phyloP scores from a whole-genome alignment of 371 early-diverging fungal genomes.

The Mortierella sp. region DNA sequence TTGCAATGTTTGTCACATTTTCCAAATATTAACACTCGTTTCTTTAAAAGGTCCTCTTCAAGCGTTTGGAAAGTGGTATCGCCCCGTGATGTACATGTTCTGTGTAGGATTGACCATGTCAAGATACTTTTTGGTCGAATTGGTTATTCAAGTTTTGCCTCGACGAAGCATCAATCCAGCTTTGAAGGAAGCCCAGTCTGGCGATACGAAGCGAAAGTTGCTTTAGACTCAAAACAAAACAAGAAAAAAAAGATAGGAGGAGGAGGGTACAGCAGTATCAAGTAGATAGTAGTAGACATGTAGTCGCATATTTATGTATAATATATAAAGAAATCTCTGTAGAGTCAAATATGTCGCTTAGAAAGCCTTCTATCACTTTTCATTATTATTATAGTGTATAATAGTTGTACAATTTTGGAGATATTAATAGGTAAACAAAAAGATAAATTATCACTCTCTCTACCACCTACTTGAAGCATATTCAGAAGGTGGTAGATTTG shows the following conservation, averaged over 20 bases:
- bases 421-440: neutral
- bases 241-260: neutral
- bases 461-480: neutral
- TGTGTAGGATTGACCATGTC: conserved; percentile 55
- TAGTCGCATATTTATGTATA: neutral
- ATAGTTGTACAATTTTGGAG: neutral
- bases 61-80: conserved; percentile 55
- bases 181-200: conserved; percentile 3
- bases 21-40: neutral
- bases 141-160: conserved; percentile 49
- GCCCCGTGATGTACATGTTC: conserved; percentile 58
- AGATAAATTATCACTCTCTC: neutral
- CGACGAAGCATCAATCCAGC: conserved; percentile 30
- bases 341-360: neutral
- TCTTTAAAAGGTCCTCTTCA: conserved; percentile 38
- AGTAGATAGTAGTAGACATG: neutral
- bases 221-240: neutral
- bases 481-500: conserved; percentile 7
- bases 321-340: neutral
- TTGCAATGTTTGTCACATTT: neutral
- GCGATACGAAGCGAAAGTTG: conserved; percentile 19
- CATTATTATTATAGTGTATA: neutral
- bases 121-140: conserved; percentile 52
- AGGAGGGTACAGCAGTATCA: neutral
- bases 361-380: neutral